Conservation (phyloP, 345 rosid species). For the Citrus hindsii region DNA sequence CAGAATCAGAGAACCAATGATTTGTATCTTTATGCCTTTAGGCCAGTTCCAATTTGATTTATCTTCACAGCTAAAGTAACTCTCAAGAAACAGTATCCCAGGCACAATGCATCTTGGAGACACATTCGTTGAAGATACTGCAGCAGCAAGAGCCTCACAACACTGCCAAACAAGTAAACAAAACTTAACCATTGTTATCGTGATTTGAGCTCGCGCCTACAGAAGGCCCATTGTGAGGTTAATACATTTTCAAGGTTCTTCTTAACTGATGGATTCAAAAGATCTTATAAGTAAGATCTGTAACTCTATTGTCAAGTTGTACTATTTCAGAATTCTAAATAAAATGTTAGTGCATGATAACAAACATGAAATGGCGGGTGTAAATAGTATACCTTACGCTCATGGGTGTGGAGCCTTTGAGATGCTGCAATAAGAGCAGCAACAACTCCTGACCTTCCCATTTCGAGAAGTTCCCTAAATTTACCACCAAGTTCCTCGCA, state of each 20-base stretch:
- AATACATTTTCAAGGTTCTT: not conserved
- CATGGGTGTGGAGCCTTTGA: conserved; percentile 70
- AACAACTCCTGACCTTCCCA: conserved; percentile 89
- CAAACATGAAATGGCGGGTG: not conserved
- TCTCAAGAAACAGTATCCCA: conserved; percentile 78
- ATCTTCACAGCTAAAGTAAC: conserved; percentile 58
- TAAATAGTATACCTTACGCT: conserved; percentile 46
- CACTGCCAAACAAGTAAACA: conserved; percentile 49
- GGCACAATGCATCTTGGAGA: conserved; percentile 57
- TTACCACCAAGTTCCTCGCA: conserved; percentile 81
- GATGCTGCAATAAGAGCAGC: conserved; percentile 70
- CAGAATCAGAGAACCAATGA: conserved; percentile 86
- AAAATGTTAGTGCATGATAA: not conserved
- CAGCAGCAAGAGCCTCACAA: conserved; percentile 73
- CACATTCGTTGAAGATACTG: conserved; percentile 55
- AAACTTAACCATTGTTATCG: conserved; percentile 1
- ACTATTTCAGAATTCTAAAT: not conserved
- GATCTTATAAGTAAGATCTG: not conserved
- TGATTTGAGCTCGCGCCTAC: not conserved
- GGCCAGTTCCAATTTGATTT: conserved; percentile 80
- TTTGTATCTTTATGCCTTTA: conserved; percentile 63
- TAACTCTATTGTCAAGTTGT: not conserved
- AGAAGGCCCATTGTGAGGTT: not conserved
- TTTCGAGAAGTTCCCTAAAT: conserved; percentile 70
- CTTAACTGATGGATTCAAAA: not conserved